Evolutionary conservation across 2,329 filamentous ascomycete genomes (phyloP).

Genomic region (Madurella fahalii): DNA sequence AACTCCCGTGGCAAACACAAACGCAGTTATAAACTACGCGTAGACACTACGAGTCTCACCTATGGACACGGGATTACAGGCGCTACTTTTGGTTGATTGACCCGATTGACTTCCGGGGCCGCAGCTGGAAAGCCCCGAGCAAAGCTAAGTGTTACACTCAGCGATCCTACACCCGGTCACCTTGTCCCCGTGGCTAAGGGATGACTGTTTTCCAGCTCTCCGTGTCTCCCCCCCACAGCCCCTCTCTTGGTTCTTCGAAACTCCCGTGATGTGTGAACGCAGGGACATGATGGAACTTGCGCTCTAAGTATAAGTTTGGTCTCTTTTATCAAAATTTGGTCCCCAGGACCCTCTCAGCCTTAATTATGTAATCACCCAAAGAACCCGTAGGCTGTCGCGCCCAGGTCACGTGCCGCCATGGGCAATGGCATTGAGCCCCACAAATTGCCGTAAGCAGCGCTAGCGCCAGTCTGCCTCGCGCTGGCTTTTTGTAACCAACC

Average conservation of each 20-base stretch:
- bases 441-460: conserved; percentile 12
- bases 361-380: background rate
- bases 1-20: no score
- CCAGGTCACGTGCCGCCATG: conserved; percentile 16
- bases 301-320: background rate
- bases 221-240: background rate
- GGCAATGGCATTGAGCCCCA: conserved; percentile 9
- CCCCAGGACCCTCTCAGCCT: no score
- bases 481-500: conserved; percentile 27
- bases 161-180: no score
- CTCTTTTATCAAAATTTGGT: background rate
- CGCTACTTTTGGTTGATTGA: no score
- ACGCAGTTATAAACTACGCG: no score
- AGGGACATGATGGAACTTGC: background rate
- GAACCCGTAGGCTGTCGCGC: no score
- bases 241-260: background rate
- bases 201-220: background rate
- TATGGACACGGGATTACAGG: no score
- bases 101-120: background rate
- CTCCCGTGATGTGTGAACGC: background rate
- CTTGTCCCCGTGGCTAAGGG: no score
- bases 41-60: no score
- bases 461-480: conserved; percentile 24
- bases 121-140: background rate
- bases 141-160: background rate